Conservation (phyloP, 352 stramenopile species). For the Albugo candida region DNA sequence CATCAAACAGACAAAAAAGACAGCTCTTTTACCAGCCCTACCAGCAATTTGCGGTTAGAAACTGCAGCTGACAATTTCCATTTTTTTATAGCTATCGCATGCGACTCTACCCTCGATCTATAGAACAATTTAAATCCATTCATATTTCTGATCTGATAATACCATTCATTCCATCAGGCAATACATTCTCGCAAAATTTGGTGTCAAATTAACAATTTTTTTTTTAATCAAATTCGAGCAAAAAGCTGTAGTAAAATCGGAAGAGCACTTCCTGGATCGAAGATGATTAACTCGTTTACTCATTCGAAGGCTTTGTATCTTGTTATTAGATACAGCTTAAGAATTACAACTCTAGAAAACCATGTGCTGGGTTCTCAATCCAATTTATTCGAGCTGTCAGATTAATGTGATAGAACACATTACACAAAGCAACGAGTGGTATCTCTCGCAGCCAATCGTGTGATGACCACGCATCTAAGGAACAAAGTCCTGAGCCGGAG, state of each 20-base stretch:
- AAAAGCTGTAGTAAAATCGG: constrained; percentile 77
- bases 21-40: constrained; percentile 68
- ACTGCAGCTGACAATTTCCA: background rate
- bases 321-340: no score
- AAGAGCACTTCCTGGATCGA: constrained; percentile 15
- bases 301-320: background rate
- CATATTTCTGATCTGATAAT: background rate
- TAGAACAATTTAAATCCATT: background rate
- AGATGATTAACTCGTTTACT: background rate
- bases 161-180: background rate
- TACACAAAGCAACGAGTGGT: no score
- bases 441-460: no score
- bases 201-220: constrained; percentile 25
- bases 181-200: background rate
- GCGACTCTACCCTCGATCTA: background rate
- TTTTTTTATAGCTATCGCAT: background rate
- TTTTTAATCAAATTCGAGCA: constrained; percentile 59
- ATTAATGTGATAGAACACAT: no score
- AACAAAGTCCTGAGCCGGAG: no score
- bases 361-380: no score
- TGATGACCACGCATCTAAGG: no score
- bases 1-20: constrained; percentile 47
- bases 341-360: no score
- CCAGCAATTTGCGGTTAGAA: constrained; percentile 10
- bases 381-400: no score